Evolutionary conservation across 2,329 filamentous ascomycete genomes (phyloP).

Genomic region (Acarospora socialis): DNA sequence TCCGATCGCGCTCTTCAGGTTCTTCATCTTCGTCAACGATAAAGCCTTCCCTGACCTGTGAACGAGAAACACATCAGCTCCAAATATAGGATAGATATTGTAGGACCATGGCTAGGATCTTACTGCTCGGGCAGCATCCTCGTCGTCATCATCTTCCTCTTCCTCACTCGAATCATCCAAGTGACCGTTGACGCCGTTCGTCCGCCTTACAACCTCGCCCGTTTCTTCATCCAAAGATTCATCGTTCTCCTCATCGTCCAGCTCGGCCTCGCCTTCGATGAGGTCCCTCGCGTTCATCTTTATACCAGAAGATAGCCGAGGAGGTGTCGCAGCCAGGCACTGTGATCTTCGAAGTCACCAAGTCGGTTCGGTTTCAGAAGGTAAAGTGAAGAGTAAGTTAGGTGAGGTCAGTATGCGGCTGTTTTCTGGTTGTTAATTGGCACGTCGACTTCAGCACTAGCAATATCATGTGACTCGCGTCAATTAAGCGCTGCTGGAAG

Average conservation of each 20-base stretch:
- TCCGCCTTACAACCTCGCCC: constrained; percentile 38
- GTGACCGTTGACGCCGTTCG: constrained; percentile 28
- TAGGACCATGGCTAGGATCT: constrained; percentile 15
- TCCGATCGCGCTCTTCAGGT: constrained; percentile 49
- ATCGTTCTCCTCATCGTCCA: constrained; percentile 75
- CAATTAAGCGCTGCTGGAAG: no score
- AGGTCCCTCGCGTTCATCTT: constrained; percentile 52
- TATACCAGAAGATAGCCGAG: constrained; percentile 6
- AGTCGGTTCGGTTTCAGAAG: no score
- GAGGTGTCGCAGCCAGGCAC: constrained; percentile 8
- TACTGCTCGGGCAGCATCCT: constrained; percentile 68
- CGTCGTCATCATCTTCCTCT: constrained; percentile 83
- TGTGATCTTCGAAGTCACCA: no score
- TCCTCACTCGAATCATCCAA: constrained; percentile 83
- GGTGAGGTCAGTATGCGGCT: no score
- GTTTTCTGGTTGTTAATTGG: no score
- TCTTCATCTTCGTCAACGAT: constrained; percentile 88
- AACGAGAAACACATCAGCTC: constrained; percentile 11
- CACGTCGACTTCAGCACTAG: no score
- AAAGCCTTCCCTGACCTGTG: constrained; percentile 79
- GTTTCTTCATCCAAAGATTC: constrained; percentile 68
- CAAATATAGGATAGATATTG: background rate
- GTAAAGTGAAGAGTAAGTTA: no score
- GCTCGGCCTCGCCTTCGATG: constrained; percentile 70
- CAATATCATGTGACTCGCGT: no score